A percentile compares a stretch with the other conserved stretches of the same genome.
Conservation (phyloP, 2,329 filamentous ascomycete species). For the Graphium sp. region DNA sequence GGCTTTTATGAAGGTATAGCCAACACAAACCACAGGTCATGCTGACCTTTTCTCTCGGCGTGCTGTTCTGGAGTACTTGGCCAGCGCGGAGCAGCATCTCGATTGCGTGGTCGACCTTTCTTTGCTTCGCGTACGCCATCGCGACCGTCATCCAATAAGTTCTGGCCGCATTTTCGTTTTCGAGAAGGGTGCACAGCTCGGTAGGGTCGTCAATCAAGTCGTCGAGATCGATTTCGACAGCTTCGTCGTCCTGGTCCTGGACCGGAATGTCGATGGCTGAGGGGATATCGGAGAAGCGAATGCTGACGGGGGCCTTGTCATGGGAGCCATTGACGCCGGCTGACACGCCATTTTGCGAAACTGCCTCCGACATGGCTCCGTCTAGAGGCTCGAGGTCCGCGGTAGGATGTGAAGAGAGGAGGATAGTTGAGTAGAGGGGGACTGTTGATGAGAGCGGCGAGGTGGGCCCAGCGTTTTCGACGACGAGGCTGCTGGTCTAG, state of each 20-base stretch:
- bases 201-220: conserved; percentile 86
- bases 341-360: too few species aligned
- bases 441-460: too few species aligned
- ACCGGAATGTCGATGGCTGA: conserved; percentile 50
- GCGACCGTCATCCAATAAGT: conserved; percentile 98
- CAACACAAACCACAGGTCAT: conserved; percentile 76
- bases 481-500: too few species aligned
- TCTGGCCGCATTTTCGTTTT: conserved; percentile 82
- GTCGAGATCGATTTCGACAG: conserved; percentile 84
- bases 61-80: conserved; percentile 50
- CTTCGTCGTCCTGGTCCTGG: conserved; percentile 49
- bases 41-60: conserved; percentile 68
- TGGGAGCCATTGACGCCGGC: conserved; percentile 23
- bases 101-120: conserved; percentile 73
- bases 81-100: conserved; percentile 60
- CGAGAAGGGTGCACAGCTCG: conserved; percentile 84
- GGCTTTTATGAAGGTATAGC: conserved; percentile 80
- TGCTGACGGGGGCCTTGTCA: conserved; percentile 22
- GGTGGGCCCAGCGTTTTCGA: too few species aligned
- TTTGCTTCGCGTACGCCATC: conserved; percentile 89
- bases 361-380: too few species aligned
- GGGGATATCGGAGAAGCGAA: conserved; percentile 48
- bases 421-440: too few species aligned
- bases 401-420: too few species aligned
- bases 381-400: too few species aligned